A percentile compares a stretch with the other conserved stretches of the same genome.
Evolutionary conservation across 176 grass and related monocot species (phyloP).

Genomic region (Luzula sylvatica): DNA sequence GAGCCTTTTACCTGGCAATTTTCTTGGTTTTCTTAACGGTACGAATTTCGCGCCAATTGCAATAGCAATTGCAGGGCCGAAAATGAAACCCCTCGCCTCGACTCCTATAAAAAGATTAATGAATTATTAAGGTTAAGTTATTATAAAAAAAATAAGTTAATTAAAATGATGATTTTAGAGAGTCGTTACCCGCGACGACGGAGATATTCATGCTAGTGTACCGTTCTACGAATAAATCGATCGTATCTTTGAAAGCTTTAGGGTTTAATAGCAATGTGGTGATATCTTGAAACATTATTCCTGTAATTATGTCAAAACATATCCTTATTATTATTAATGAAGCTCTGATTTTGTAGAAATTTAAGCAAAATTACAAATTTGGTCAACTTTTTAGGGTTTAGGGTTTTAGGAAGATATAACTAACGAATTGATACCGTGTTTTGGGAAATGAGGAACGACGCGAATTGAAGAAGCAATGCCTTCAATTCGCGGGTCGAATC

Average conservation of each 20-base stretch:
- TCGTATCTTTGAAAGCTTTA: conserved; percentile 38
- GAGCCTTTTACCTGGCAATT: conserved; percentile 35
- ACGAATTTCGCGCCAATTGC: conserved; percentile 61
- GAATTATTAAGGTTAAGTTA: neutral
- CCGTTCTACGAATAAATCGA: conserved; percentile 51
- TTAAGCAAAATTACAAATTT: neutral
- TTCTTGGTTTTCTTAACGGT: conserved; percentile 46
- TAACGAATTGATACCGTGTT: conserved; percentile 23
- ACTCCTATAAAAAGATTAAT: conserved; percentile 24
- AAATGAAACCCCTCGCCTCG: conserved; percentile 59
- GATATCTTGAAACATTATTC: conserved; percentile 72
- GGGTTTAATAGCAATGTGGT: conserved; percentile 47
- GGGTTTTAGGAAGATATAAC: neutral
- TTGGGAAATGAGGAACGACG: conserved; percentile 40
- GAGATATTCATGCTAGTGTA: conserved; percentile 40
- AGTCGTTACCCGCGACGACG: conserved; percentile 43
- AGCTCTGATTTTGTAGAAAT: neutral
- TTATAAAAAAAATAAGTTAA: neutral
- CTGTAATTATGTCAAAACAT: conserved; percentile 12
- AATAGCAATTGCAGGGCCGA: conserved; percentile 49
- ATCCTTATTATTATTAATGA: neutral
- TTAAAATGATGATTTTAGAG: too few relatives aligned
- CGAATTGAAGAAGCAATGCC: conserved; percentile 38
- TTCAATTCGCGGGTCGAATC: conserved; percentile 17
- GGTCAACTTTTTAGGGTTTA: neutral